A percentile compares a stretch with the other conserved stretches of the same genome.
These are phyloP conservation scores for Pholiota adiposa DNA, from an alignment of 1,284 basidiomycete species.

Conservation along the genomic window DNA sequence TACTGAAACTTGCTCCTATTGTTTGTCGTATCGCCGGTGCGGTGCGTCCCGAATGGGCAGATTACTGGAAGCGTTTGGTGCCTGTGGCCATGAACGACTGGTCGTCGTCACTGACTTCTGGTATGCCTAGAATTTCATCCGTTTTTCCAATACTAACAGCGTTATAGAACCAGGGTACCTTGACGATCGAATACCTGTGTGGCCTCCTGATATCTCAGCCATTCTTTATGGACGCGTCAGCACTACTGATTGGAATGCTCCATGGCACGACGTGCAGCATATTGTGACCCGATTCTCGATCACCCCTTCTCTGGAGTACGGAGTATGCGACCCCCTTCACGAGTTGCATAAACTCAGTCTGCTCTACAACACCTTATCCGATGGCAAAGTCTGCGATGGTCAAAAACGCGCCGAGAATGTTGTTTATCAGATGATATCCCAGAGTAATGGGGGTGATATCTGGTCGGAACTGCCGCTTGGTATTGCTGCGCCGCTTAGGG, in stretches of 20 bases:
- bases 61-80: conserved; percentile 84
- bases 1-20: conserved; percentile 66
- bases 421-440: conserved; percentile 61
- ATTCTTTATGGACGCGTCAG: conserved; percentile 67
- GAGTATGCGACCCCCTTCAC: conserved; percentile 57
- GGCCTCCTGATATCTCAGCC: conserved; percentile 69
- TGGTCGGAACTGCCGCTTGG: conserved; percentile 69
- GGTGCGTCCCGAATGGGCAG: conserved; percentile 81
- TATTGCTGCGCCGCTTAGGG: conserved; percentile 79
- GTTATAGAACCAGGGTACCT: conserved; percentile 46
- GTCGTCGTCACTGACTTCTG: conserved; percentile 49
- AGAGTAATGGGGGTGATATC: conserved; percentile 51
- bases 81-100: conserved; percentile 62
- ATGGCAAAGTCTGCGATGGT: conserved; percentile 48
- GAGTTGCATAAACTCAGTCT: conserved; percentile 53
- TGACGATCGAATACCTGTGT: conserved; percentile 70
- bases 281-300: conserved; percentile 55
- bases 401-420: conserved; percentile 69
- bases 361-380: conserved; percentile 61
- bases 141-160: conserved; percentile 19
- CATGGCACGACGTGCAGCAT: conserved; percentile 54
- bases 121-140: conserved; percentile 38
- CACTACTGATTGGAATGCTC: conserved; percentile 67
- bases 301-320: conserved; percentile 62
- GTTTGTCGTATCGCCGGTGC: conserved; percentile 70